Base-by-base conservation (phyloP, 2,329 filamentous ascomycete genomes). In the Hymenoscyphus fraxineus region DNA sequence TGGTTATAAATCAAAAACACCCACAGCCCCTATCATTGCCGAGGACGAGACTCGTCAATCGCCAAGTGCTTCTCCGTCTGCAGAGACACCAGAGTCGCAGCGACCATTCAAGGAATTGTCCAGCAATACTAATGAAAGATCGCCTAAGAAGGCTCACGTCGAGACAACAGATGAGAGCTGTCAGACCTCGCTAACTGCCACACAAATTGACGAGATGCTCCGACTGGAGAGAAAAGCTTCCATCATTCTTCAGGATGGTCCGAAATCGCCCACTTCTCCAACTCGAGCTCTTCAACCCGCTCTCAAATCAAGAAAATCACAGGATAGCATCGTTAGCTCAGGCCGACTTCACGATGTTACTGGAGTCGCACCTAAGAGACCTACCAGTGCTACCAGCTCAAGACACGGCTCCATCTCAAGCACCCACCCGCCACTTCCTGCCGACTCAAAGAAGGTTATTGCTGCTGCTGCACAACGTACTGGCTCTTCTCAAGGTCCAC, bases 361-460 rank as follows among this genome's bases (percentile, higher is more conserved):
- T 19, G 67, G 76, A 35, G 35, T 75, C 10, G 27, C 31, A 39
- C 32, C 32, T 0, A 80, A 77, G 66, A 84, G 92, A 69, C 92
- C 92, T 41, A 84, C 84, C 47, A 97, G 92, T 76, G 83, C 91
- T 54, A 81, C 85, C 44, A 97, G 93, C 76, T 82, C 84, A 57
- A 85, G 80, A 63, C 81, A 78, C 57, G 79, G 80, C 16, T 79
- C 80, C 60, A 76, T 76, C 62, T 77, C 77, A 6, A 78, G 78
- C 39, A 69, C 74, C 7, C 82, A 86, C 65, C 92, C 92, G 44
- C 93, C 93, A 39, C 81, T 97, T 65, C 94, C 93, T 51, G 71
- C 81, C 13, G 93, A 97, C 75, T 93, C 97, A 76, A 91, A 87
- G 70, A 86, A 95, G 77, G 88, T 85, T 64, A 97, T 97, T 70